Percentiles rank a stretch among this genome's conserved stretches.
Evolutionary conservation across 768 basidiomycete genomes (phyloP).

Genomic region (Clavulina sp.): DNA sequence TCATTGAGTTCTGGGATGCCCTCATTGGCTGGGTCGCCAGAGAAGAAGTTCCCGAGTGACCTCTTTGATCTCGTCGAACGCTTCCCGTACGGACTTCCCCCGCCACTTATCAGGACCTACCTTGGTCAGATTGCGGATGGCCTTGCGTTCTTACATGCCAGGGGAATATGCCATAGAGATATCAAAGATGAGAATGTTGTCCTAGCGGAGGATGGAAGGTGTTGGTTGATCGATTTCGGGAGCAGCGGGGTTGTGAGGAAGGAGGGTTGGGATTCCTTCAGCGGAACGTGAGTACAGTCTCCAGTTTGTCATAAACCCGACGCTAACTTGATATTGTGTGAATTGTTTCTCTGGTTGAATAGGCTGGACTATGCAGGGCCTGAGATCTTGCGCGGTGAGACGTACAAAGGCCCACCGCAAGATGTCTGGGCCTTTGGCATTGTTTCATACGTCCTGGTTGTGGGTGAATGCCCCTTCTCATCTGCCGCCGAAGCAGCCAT

Average conservation of each 20-base stretch:
- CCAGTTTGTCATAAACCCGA: not conserved
- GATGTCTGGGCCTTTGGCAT: conserved; percentile 98
- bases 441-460: conserved; percentile 84
- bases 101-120: conserved; percentile 58
- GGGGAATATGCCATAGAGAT: conserved; percentile 91
- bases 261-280: conserved; percentile 79
- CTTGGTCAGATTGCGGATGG: conserved; percentile 92
- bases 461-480: conserved; percentile 83
- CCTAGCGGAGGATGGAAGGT: conserved; percentile 55
- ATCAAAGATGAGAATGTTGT: conserved; percentile 97
- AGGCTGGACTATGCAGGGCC: conserved; percentile 91
- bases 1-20: not conserved
- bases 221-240: conserved; percentile 93
- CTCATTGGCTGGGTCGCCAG: too few species aligned
- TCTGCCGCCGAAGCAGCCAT: conserved; percentile 83
- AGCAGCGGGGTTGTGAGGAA: conserved; percentile 76
- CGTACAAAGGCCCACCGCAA: conserved; percentile 91
- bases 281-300: conserved; percentile 57
- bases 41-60: conserved; percentile 35
- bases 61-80: conserved; percentile 90
- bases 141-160: conserved; percentile 69
- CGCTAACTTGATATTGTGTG: not conserved
- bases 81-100: conserved; percentile 69
- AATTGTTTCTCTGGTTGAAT: not conserved
- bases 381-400: conserved; percentile 86